phyloP scores from a whole-genome alignment of 2,329 filamentous ascomycete genomes.

The Cyphellophora europaea region DNA sequence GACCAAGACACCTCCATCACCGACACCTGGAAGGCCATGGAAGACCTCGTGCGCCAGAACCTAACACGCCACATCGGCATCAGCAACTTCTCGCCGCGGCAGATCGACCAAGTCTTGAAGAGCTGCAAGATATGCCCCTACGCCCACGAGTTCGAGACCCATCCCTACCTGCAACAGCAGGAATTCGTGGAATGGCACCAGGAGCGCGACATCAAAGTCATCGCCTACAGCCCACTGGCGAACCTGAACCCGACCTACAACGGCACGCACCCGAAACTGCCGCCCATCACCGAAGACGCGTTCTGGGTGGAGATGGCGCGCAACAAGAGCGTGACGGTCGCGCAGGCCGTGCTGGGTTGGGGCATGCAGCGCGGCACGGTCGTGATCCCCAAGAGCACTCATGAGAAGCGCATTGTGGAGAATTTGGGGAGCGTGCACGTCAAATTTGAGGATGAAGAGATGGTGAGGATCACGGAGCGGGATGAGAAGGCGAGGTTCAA shows the following conservation, averaged over 20 bases:
- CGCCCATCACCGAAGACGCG: conserved; percentile 30
- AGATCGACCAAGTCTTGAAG: conserved; percentile 21
- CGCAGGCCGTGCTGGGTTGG: conserved; percentile 41
- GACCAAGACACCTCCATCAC: conserved; percentile 20
- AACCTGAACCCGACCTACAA: conserved; percentile 41
- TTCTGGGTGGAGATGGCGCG: conserved; percentile 31
- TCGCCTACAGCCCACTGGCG: conserved; percentile 28
- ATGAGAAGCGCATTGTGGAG: conserved; percentile 33
- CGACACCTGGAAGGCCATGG: conserved; percentile 55
- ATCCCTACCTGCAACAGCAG: conserved; percentile 30
- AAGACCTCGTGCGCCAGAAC: conserved; percentile 47
- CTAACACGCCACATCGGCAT: conserved; percentile 52
- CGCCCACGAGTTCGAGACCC: conserved; percentile 28
- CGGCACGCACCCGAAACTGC: conserved; percentile 22
- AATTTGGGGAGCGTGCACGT: conserved; percentile 28
- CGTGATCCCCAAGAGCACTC: conserved; percentile 43
- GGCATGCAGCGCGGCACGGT: conserved; percentile 36
- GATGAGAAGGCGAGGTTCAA: conserved; percentile 31
- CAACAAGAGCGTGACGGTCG: conserved; percentile 31
- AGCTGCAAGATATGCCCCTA: conserved; percentile 18
- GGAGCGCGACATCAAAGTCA: conserved; percentile 25
- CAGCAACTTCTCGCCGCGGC: conserved; percentile 38
- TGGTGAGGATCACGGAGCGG: conserved; percentile 20
- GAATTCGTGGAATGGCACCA: conserved; percentile 26
- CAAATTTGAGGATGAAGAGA: conserved; percentile 12